Base-by-base conservation (phyloP, 2,329 filamentous ascomycete genomes). In the Gyromitra esculenta region DNA sequence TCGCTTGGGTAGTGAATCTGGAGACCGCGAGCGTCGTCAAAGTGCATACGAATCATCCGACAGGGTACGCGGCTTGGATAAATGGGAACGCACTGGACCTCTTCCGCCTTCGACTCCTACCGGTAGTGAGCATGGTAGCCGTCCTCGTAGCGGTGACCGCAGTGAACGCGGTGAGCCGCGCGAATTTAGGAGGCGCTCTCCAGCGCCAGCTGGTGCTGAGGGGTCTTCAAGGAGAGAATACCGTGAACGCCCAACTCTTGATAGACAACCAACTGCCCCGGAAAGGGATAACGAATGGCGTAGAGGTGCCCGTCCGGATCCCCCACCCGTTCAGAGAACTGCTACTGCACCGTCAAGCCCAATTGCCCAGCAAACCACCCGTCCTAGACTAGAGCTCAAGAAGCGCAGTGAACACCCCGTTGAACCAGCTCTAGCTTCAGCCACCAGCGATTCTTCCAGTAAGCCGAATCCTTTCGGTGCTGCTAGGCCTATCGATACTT, bases 261-360 rank as follows among this genome's bases (percentile, higher is more conserved):
- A 93, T 82, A 89, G 92, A 80, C 87, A 87, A 65, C 92, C 92
- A 25, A 98, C 92, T 73, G 96, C 96, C 52, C 92, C 96, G 64
- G 96, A 99, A 77, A 89, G 92, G 82, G 96, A 98, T 83, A 96
- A 90, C 85, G 91, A 97, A 85, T 99, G 96, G 96, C 91, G 96
- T 81, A 87, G 88, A 80, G 92, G 89, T 84, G 98, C 98, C 94
- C 91, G 90, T 80, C 93, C 95, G n/a, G 94, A 96, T 81, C 84
- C 92, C 31, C 93, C 94, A 62, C 90, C 90, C 15, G 88, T 90
- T 57, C 79, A 79, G 54, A 83, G 85, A 6, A 67, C 67, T 25
- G 45, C 66, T 25, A 83, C 85, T 50, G 85, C 87, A 3, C 84
- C 85, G 15, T 85, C 85, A 3, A 83, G 85, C 60, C 85, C 87